Base-by-base conservation (phyloP, 768 basidiomycete species). In the Boletus reticuloceps region DNA sequence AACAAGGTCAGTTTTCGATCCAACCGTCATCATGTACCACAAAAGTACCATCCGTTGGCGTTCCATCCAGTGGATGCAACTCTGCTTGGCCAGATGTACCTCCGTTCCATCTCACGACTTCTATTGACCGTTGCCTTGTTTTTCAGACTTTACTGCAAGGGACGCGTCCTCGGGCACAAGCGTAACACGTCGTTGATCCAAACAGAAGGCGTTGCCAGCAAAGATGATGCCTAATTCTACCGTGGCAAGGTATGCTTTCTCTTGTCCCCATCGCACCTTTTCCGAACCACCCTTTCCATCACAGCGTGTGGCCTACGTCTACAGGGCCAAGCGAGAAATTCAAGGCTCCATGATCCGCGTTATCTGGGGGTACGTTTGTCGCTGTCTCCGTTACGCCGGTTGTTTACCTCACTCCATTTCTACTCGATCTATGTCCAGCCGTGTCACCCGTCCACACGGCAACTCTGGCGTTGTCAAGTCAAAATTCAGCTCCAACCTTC, bases 131-230 rank as follows among this genome's bases (percentile, higher is more conserved):
- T 16, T 12, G 1, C 20, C 22, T 43, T 10, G 50, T 36, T 47
- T 38, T 48, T 44, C 71, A 96, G 95, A 84, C 84, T 97, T 69
- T 96, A 97, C 84, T 74, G 76, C 77, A 98, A 97, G 82, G 97
- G 93, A 74, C 94, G 96, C 68, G 86, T 99, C 71, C 82, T 98
- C 68, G 94, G 96, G 62, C 92, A 96, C 91, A 98, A 98, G 81
- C 92, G 97, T 62, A 96, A 96, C 82, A 97, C 94, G 58, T 92
- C 93, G 51, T 87, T 99, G 66, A 76, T 99, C 68, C 94, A 96
- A 77, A 92, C 98, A 71, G 97, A 99, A 80, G 96, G 96, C 69
- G 95, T 98, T 54, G 84, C 85, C 61, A 87, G 78, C 68, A 91
- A 94, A 77, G 85, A 96, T 78, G 94, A 96, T 70, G 92, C 95